Evolutionary conservation across 495 filamentous ascomycete species (phyloP).

Genomic region (Xanthoparmelia taractica): DNA sequence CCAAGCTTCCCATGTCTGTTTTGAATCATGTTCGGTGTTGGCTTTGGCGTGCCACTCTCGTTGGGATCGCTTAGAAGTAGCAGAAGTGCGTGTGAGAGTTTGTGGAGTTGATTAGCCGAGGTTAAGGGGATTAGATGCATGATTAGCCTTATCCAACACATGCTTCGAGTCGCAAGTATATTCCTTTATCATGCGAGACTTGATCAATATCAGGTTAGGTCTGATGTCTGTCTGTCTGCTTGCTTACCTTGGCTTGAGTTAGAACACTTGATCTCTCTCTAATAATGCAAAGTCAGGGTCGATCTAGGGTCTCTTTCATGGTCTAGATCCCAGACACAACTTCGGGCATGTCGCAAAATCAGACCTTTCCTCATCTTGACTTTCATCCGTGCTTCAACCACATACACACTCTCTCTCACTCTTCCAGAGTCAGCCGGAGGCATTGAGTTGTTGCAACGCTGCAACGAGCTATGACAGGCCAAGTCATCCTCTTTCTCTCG

Average conservation of each 20-base stretch:
- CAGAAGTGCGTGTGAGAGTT: neutral
- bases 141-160: constrained; percentile 3
- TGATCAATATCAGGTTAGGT: neutral
- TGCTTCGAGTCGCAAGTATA: neutral
- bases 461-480: neutral
- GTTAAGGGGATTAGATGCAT: constrained; percentile 1
- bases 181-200: neutral
- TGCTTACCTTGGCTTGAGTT: too few species aligned
- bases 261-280: too few species aligned
- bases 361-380: neutral
- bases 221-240: too few species aligned
- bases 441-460: too few species aligned
- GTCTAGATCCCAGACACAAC: neutral
- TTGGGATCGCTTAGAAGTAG: neutral
- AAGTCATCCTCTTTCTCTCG: neutral
- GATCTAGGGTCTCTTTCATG: neutral
- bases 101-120: neutral
- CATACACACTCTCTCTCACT: too few species aligned
- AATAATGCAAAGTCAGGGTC: neutral
- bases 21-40: neutral
- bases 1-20: too few species aligned
- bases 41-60: neutral
- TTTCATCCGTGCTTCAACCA: neutral
- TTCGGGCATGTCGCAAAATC: neutral
- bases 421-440: too few species aligned